Conservation (phyloP, 2,329 filamentous ascomycete species). For the Niveomyces coronatus region DNA sequence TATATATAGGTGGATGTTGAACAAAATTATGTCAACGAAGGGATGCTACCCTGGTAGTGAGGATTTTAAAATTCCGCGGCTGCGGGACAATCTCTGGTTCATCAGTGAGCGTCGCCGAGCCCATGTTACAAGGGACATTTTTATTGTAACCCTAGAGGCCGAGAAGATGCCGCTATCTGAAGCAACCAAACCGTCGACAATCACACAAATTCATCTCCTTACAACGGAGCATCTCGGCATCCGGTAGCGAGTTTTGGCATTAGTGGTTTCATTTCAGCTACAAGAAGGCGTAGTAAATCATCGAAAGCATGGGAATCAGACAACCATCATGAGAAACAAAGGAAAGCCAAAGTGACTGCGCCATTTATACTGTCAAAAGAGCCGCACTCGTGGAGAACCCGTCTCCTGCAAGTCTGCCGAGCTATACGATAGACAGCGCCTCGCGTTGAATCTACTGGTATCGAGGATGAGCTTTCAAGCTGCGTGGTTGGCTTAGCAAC, state of each 20-base stretch:
- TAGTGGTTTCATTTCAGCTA: conserved; percentile 23
- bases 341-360: conserved; percentile 29
- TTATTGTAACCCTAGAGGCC: no score
- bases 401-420: conserved; percentile 13
- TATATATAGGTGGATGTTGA: no score
- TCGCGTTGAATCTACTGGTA: conserved; percentile 4
- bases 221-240: no score
- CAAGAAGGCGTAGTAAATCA: conserved; percentile 28
- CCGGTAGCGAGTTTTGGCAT: conserved; percentile 20
- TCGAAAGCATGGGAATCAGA: conserved; percentile 25
- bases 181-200: no score
- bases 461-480: conserved; percentile 5
- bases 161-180: no score
- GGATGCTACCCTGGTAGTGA: no score
- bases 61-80: no score
- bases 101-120: no score
- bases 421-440: conserved; percentile 10
- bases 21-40: no score
- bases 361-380: conserved; percentile 30
- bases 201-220: no score
- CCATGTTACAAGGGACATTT: no score
- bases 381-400: conserved; percentile 25
- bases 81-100: no score
- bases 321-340: conserved; percentile 28
- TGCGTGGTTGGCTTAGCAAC: conserved; percentile 48